These are phyloP conservation scores for Malus orientalis DNA, from an alignment of 306 rosid species.

Conservation along the genomic window DNA sequence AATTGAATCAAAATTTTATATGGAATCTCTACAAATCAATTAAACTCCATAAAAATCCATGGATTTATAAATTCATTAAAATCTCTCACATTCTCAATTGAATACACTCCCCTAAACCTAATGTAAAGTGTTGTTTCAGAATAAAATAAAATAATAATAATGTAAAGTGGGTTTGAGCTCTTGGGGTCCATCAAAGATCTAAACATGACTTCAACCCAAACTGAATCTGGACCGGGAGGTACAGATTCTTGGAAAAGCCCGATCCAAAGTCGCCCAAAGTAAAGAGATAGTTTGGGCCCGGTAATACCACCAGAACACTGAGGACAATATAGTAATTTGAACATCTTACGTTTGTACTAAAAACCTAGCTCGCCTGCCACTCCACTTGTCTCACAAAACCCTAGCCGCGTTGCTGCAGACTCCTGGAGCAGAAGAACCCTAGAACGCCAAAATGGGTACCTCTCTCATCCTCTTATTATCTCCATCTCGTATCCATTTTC, in stretches of 20 bases:
- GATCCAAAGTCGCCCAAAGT: neutral
- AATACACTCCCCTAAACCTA: too few relatives aligned
- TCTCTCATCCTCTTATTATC: neutral
- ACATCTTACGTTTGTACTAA: constrained; percentile 10
- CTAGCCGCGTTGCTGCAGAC: constrained; percentile 7
- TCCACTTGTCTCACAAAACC: neutral
- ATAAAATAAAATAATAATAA: too few relatives aligned
- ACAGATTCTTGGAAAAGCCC: neutral
- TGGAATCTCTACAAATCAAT: too few relatives aligned
- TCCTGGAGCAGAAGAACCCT: neutral
- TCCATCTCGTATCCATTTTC: neutral
- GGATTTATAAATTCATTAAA: too few relatives aligned
- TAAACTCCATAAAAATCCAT: too few relatives aligned
- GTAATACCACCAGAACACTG: too few relatives aligned
- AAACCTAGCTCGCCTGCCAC: neutral
- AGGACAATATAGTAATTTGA: neutral
- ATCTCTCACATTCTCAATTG: too few relatives aligned
- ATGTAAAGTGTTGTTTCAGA: too few relatives aligned
- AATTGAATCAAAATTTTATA: too few relatives aligned
- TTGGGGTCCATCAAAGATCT: neutral
- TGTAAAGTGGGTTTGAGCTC: too few relatives aligned
- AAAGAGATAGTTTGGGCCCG: neutral
- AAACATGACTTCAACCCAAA: neutral
- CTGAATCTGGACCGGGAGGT: neutral
- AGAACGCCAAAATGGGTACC: constrained; percentile 29